Evolutionary conservation across 495 filamentous ascomycete species (phyloP).

Genomic region (Tricharina praecox): DNA sequence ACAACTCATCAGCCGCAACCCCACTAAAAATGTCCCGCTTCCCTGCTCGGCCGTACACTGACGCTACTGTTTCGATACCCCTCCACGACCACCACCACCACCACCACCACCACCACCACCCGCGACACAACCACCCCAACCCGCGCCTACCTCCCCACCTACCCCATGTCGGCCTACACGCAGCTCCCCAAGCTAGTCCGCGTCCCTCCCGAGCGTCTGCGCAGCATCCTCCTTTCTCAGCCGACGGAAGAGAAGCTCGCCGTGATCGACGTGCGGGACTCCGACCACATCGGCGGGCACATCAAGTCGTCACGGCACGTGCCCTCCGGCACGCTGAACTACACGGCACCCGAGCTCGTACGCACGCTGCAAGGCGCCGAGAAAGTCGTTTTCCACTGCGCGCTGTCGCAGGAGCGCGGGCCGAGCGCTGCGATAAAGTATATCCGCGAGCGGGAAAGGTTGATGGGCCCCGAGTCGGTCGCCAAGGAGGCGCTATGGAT

Average conservation of each 20-base stretch:
- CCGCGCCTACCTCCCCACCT: background rate
- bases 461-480: slow-evolving; percentile 13
- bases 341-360: slow-evolving; percentile 62
- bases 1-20: too few species aligned
- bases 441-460: slow-evolving; percentile 42
- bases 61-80: too few species aligned
- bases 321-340: slow-evolving; percentile 54
- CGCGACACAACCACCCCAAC: background rate
- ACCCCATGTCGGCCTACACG: background rate
- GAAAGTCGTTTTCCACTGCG: slow-evolving; percentile 85
- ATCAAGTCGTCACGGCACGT: slow-evolving; percentile 61
- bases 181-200: slow-evolving; percentile 2
- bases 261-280: slow-evolving; percentile 79
- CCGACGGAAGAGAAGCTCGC: slow-evolving; percentile 36
- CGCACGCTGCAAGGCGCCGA: slow-evolving; percentile 61
- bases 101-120: too few species aligned
- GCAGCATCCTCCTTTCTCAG: slow-evolving; percentile 15
- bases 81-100: too few species aligned
- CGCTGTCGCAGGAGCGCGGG: slow-evolving; percentile 76
- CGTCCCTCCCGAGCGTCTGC: slow-evolving; percentile 20
- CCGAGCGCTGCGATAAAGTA: slow-evolving; percentile 54
- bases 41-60: too few species aligned
- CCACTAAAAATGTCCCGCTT: too few species aligned
- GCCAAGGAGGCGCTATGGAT: background rate
- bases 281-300: slow-evolving; percentile 51